A percentile compares a stretch with the other conserved stretches of the same genome.
These are phyloP conservation scores for Avena insularis DNA, from an alignment of 176 grass and related monocot genomes.

Conservation along the genomic window DNA sequence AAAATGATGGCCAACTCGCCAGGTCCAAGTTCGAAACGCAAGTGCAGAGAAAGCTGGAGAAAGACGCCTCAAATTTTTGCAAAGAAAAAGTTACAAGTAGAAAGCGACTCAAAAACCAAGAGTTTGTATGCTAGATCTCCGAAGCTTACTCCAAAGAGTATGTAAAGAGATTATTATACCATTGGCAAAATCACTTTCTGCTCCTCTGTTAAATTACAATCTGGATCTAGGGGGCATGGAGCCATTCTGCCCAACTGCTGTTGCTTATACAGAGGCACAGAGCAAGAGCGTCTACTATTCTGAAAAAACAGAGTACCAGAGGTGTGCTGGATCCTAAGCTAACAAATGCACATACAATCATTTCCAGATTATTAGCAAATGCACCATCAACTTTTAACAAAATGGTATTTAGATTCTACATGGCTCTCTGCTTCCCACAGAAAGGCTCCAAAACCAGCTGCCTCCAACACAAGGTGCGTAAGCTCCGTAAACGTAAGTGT, in stretches of 20 bases:
- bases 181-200: no score
- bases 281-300: conserved; percentile 3
- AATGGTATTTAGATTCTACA: conserved; percentile 93
- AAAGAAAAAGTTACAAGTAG: background rate
- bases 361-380: conserved; percentile 31
- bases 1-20: no score
- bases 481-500: conserved; percentile 79
- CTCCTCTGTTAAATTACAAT: background rate
- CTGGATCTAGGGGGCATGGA: background rate
- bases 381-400: conserved; percentile 70
- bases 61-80: background rate
- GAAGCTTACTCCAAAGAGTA: background rate
- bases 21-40: background rate
- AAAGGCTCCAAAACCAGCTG: conserved; percentile 86
- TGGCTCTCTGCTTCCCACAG: conserved; percentile 93
- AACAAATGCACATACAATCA: conserved; percentile 35
- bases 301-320: background rate
- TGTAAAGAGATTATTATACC: background rate
- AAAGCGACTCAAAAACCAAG: background rate
- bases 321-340: conserved; percentile 36
- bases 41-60: background rate
- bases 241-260: background rate
- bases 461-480: conserved; percentile 81
- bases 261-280: background rate
- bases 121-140: background rate